Conservation (phyloP, 2,329 filamentous ascomycete genomes). For the Coniochaeta prunicola region DNA sequence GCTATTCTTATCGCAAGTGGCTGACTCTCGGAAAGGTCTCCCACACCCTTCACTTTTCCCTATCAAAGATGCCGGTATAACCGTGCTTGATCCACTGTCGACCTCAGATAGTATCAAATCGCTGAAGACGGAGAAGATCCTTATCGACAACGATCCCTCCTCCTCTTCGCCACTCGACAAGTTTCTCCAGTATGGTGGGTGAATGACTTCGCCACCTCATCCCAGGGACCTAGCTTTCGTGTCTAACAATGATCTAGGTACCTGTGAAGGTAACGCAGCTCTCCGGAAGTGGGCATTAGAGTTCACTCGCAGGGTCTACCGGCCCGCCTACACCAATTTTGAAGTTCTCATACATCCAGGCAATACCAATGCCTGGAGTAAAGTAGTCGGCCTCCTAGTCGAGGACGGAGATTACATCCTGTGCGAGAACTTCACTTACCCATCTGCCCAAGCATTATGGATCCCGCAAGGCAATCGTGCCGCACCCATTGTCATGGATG, state of each 20-base stretch:
- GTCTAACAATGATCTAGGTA: too few species aligned
- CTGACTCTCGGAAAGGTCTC: slow-evolving; percentile 11
- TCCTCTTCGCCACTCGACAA: too few species aligned
- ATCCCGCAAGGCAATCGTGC: slow-evolving; percentile 18
- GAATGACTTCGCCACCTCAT: too few species aligned
- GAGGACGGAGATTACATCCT: slow-evolving; percentile 21
- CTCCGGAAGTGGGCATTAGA: neutral
- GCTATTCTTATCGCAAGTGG: neutral
- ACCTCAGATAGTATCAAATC: neutral
- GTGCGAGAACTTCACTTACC: slow-evolving; percentile 22
- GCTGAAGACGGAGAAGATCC: neutral
- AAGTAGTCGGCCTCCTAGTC: slow-evolving; percentile 20
- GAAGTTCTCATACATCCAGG: slow-evolving; percentile 6
- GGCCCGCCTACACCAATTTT: slow-evolving; percentile 12
- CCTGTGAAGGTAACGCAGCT: too few species aligned
- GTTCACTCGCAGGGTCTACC: slow-evolving; percentile 9
- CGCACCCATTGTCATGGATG: slow-evolving; percentile 16
- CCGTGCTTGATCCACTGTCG: slow-evolving; percentile 4
- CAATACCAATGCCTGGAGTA: slow-evolving; percentile 24
- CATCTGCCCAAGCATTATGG: slow-evolving; percentile 22
- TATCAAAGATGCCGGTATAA: slow-evolving; percentile 10
- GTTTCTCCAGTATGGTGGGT: too few species aligned
- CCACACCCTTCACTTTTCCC: slow-evolving; percentile 22
- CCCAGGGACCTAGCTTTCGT: too few species aligned
- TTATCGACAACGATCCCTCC: too few species aligned